Base-by-base conservation (phyloP, 192 early-diverging fungal species). In the Backusella sp. region DNA sequence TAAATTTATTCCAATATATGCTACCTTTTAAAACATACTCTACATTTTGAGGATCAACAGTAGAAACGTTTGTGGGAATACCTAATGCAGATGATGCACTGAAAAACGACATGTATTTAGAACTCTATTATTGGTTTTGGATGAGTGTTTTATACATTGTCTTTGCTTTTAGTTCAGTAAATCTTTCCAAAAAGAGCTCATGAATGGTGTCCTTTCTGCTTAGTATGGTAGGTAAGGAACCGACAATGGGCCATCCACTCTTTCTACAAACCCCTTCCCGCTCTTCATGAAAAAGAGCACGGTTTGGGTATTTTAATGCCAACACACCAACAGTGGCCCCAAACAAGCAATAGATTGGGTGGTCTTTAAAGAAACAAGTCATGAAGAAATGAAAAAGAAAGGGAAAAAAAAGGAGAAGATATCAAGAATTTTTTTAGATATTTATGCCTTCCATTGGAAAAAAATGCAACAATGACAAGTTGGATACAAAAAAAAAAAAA, bases 11-110 rank as follows among this genome's bases (percentile, higher is more conserved):
- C 17, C 2, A 32, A 32, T 32, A 32, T 32, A 32, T 26, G 1
- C 21, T 73, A 81, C 79, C 68, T 49, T 81, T 81, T 39, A 81
- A 73, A 19, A 81, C 69, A 59, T 81, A 72, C 26, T 81, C 79
- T 21, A 81, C 39, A 21, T 68, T 69, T n/a, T 68, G 59, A n/a
- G 79, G 79, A 39, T 81, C 76, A 32, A 70, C 53, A 37, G 75
- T 76, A 7, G 49, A 14, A 32, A 77, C 67, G 15, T 46, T 59
- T 59, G 41, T n/a, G 1, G 79, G 79, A 28, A 77, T 12, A 3
- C 66, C 68, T 6, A 80, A 37, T 1, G 71, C 46, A 1, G 73
- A 79, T 65, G 68, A 37, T 4, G 32, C 49, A 26, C 70, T 72
- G 12, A 39, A 39, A 39, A 37, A 12, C 7, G 11, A 3, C 0